Base-by-base conservation (phyloP, 2,329 filamentous ascomycete species). In the Colletotrichum paranaense region DNA sequence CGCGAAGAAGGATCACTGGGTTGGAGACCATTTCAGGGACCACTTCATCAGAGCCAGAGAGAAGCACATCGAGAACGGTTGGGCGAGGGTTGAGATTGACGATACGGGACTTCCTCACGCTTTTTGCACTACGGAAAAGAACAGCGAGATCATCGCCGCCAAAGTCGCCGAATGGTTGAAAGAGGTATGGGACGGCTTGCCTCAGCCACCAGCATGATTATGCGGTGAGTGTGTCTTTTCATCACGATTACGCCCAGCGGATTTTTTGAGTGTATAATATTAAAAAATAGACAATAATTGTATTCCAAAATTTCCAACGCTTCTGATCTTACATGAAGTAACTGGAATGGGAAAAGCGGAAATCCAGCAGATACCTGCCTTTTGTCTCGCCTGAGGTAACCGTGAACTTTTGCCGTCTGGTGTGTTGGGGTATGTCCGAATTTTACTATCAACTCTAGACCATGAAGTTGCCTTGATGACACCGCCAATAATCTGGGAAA, bases 1-100 rank as follows among this genome's bases (percentile, higher is more conserved):
- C 75, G 91, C 87, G 2, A 82, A 86, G 74, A 81, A 88, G 63
- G 91, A 93, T 73, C 87, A 91, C 69, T 93, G 91, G 91, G 89
- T 93, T 1, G 87, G 88, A 3, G 82, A 89, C 60, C 82, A 86
- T 62, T 84, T 86, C 59, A 84, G 91, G 9, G 89, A 92, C 75
- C 84, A 84, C 32, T 88, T 92, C 71, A 89, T 92, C 66, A 82
- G 82, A 57, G 80, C 80, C 55, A 80, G 84, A 72, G 79, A 77
- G 77, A 80, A 78, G 71, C 76, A 78, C 60, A 78, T 80, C 32
- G 79, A 81, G 62, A 75, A 75, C 30, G 84, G 83, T 7, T 81
- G 84, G 73, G 86, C 87, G 0, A 83, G 82, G 69, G 84, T 91
- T 62, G 79, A 87, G 42, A 83, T 92, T 46, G 90, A 92, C 68